Evolutionary conservation across 257 asterid species (phyloP).

Genomic region (Ajuga chamaepitys): DNA sequence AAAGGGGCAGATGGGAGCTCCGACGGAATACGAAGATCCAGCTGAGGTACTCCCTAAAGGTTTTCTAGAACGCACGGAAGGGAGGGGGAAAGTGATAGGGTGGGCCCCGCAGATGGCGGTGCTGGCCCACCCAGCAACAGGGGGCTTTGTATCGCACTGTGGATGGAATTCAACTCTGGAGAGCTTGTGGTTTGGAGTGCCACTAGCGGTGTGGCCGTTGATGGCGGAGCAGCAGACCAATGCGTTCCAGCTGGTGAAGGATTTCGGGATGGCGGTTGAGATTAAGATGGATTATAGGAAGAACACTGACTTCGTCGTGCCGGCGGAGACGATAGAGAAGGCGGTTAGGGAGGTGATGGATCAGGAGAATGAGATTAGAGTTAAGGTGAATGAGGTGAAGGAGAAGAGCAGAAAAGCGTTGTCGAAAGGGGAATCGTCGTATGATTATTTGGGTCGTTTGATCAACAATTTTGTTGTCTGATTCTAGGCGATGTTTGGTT

Average conservation of each 20-base stretch:
- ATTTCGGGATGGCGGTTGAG: slow-evolving; percentile 26
- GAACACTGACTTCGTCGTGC: not conserved
- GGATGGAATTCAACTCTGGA: slow-evolving; percentile 37
- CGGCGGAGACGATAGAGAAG: slow-evolving; percentile 9
- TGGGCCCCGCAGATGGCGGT: slow-evolving; percentile 32
- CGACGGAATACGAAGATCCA: slow-evolving; percentile 16
- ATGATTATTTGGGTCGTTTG: not conserved
- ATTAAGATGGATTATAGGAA: slow-evolving; percentile 25
- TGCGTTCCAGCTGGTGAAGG: slow-evolving; percentile 31
- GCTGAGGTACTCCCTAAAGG: slow-evolving; percentile 24
- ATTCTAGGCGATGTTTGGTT: no score
- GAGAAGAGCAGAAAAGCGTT: slow-evolving; percentile 8
- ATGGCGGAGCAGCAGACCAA: slow-evolving; percentile 35
- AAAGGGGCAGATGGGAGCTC: not conserved
- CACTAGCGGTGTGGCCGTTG: slow-evolving; percentile 37
- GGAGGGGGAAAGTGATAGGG: slow-evolving; percentile 27
- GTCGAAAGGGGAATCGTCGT: slow-evolving; percentile 23
- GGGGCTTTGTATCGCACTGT: slow-evolving; percentile 36
- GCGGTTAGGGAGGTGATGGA: slow-evolving; percentile 22
- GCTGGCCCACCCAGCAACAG: slow-evolving; percentile 20
- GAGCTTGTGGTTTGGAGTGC: slow-evolving; percentile 36
- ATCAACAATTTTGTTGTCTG: not conserved
- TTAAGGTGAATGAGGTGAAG: slow-evolving; percentile 8
- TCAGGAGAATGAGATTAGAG: slow-evolving; percentile 2
- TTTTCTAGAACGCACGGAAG: slow-evolving; percentile 11